These are phyloP conservation scores for Chlamydomonas sphaeroides DNA, from an alignment of 139 green algal species.

Conservation along the genomic window DNA sequence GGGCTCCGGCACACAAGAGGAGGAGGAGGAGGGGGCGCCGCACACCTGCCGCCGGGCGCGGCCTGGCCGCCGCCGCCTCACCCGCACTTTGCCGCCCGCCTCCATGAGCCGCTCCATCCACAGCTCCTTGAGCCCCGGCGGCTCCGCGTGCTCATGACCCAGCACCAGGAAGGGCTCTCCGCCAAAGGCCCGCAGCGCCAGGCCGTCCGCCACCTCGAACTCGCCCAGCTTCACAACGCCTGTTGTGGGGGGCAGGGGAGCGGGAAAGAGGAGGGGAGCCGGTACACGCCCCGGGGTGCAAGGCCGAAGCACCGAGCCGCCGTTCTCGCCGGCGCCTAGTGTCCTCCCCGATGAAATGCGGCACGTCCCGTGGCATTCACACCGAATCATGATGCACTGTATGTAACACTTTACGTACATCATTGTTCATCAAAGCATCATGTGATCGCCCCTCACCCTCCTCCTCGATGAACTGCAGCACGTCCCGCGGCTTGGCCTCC, in stretches of 20 bases:
- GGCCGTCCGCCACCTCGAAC: constrained; percentile 41
- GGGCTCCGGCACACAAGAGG: too few relatives aligned
- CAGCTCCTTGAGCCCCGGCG: constrained; percentile 3
- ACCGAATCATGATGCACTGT: too few relatives aligned
- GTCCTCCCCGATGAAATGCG: too few relatives aligned
- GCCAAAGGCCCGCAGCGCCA: constrained; percentile 42
- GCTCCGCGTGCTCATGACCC: constrained; percentile 33
- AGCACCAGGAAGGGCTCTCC: constrained; percentile 27
- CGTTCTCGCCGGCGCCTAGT: too few relatives aligned
- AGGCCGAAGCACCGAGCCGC: too few relatives aligned
- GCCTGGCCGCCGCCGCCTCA: neutral
- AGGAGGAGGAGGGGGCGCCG: too few relatives aligned
- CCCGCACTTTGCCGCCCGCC: constrained; percentile 3
- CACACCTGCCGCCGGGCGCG: too few relatives aligned
- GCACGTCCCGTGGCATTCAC: too few relatives aligned
- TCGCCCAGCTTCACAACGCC: constrained; percentile 40
- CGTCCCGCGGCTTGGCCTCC: constrained; percentile 30
- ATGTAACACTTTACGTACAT: too few relatives aligned
- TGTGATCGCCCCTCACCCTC: constrained; percentile 12
- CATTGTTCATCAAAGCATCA: too few relatives aligned
- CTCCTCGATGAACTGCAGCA: constrained; percentile 42
- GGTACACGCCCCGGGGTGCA: neutral
- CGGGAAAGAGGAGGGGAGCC: neutral
- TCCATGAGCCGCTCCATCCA: constrained; percentile 39
- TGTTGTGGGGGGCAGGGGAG: neutral